Evolutionary conservation across 2,329 filamentous ascomycete genomes (phyloP).

Genomic region (Diaporthe citrichinensis): DNA sequence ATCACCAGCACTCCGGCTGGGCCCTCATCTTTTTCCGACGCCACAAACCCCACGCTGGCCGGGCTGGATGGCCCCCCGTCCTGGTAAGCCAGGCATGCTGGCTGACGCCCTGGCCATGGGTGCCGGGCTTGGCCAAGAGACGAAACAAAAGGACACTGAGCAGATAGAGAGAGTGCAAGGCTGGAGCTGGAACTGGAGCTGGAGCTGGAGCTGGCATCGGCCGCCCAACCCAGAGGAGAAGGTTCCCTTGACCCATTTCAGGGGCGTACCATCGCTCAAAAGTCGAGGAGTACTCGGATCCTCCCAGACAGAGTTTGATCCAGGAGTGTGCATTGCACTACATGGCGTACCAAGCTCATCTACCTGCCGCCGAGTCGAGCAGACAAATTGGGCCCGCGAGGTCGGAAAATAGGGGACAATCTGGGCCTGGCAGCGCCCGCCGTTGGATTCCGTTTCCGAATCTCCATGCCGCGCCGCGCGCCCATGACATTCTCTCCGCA

Average conservation of each 20-base stretch:
- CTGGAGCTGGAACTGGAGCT: neutral
- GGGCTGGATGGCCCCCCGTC: neutral
- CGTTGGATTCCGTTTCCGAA: neutral
- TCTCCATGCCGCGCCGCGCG: slow-evolving; percentile 18
- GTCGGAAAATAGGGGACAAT: slow-evolving; percentile 6
- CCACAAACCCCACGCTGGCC: slow-evolving; percentile 1
- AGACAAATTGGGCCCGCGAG: neutral
- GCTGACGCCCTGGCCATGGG: neutral
- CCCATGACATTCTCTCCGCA: slow-evolving; percentile 3
- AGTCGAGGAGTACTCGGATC: neutral
- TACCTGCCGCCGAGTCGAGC: neutral
- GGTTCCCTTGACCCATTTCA: slow-evolving; percentile 16
- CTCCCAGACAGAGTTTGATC: slow-evolving; percentile 27
- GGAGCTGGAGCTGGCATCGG: slow-evolving; percentile 10
- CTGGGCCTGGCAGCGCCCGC: slow-evolving; percentile 23
- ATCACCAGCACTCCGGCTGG: neutral
- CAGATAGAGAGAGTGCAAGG: neutral
- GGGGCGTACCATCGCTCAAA: slow-evolving; percentile 25
- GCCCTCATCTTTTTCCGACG: slow-evolving; percentile 11
- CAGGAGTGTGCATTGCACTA: slow-evolving; percentile 6
- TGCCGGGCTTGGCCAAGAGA: neutral
- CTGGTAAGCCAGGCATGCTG: neutral
- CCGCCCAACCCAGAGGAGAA: slow-evolving; percentile 7
- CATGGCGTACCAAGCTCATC: slow-evolving; percentile 4
- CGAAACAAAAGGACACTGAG: neutral